These are phyloP conservation scores for Leucaena leucocephala DNA, from an alignment of 306 rosid species.

Conservation along the genomic window DNA sequence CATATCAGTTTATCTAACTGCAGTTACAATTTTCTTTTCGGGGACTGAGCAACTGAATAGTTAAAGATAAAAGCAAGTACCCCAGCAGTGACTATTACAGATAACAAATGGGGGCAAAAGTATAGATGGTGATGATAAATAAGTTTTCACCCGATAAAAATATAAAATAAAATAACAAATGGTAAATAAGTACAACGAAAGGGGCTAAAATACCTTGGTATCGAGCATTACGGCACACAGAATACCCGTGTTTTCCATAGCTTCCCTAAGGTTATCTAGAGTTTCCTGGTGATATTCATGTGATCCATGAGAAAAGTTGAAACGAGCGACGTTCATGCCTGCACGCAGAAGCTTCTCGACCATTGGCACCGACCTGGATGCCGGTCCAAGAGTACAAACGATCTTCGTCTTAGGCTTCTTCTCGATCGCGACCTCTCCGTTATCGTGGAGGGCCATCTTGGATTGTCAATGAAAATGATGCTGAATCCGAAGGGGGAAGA, in stretches of 20 bases:
- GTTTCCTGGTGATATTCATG: slow-evolving; percentile 96
- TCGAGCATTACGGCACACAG: slow-evolving; percentile 99
- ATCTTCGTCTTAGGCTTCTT: slow-evolving; percentile 86
- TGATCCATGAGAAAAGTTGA: slow-evolving; percentile 97
- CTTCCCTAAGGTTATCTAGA: slow-evolving; percentile 74
- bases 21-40: neutral
- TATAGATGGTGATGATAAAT: neutral
- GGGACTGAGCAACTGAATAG: neutral
- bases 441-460: slow-evolving; percentile 27
- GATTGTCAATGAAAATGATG: slow-evolving; percentile 13
- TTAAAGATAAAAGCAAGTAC: neutral
- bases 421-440: slow-evolving; percentile 37
- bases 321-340: slow-evolving; percentile 98
- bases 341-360: slow-evolving; percentile 85
- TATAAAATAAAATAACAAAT: neutral
- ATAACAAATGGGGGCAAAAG: neutral
- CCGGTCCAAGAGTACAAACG: slow-evolving; percentile 96
- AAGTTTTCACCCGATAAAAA: neutral
- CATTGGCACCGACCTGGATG: slow-evolving; percentile 88
- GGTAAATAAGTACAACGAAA: neutral
- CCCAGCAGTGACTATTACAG: neutral
- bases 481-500: neutral
- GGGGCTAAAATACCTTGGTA: slow-evolving; percentile 63
- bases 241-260: slow-evolving; percentile 89
- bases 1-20: neutral